phyloP scores from a whole-genome alignment of 1,284 basidiomycete species.

The Ustilago crameri region DNA sequence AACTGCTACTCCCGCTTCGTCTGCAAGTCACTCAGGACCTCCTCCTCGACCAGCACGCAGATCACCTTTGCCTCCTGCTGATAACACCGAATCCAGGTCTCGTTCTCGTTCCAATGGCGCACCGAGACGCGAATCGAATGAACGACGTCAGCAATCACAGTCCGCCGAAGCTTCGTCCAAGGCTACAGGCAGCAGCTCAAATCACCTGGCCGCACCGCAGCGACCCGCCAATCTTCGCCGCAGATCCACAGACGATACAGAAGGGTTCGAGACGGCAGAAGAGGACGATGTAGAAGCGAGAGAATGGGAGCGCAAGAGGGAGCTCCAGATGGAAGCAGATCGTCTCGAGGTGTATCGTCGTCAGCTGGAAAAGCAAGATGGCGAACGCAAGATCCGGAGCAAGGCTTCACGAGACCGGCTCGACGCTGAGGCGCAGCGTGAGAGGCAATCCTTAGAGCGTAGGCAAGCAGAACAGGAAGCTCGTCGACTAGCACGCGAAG shows the following conservation, averaged over 20 bases:
- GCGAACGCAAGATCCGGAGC: constrained; percentile 21
- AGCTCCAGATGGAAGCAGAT: constrained; percentile 38
- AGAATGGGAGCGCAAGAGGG: constrained; percentile 44
- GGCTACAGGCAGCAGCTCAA: constrained; percentile 14
- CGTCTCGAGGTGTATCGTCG: constrained; percentile 25
- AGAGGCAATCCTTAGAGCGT: constrained; percentile 14
- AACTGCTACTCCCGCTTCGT: constrained; percentile 1
- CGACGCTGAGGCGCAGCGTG: constrained; percentile 12
- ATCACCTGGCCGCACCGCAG: constrained; percentile 2
- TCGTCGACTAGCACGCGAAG: constrained; percentile 20
- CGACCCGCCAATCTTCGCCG: constrained; percentile 17
- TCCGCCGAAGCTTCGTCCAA: constrained; percentile 10
- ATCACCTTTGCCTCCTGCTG: constrained; percentile 19
- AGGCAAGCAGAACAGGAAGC: constrained; percentile 31
- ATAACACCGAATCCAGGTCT: constrained; percentile 7
- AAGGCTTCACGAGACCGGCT: constrained; percentile 19
- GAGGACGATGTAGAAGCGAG: constrained; percentile 40
- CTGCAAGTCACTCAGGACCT: constrained; percentile 4
- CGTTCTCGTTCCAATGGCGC: constrained; percentile 20
- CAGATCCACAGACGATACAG: constrained; percentile 32
- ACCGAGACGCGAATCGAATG: constrained; percentile 10
- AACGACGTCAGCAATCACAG: constrained; percentile 17
- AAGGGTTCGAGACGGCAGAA: constrained; percentile 44
- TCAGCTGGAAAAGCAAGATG: constrained; percentile 35
- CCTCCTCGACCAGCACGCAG: constrained; percentile 8